Evolutionary conservation across 1,139 yeast species (phyloP).

Genomic region (Hansenula sp.): DNA sequence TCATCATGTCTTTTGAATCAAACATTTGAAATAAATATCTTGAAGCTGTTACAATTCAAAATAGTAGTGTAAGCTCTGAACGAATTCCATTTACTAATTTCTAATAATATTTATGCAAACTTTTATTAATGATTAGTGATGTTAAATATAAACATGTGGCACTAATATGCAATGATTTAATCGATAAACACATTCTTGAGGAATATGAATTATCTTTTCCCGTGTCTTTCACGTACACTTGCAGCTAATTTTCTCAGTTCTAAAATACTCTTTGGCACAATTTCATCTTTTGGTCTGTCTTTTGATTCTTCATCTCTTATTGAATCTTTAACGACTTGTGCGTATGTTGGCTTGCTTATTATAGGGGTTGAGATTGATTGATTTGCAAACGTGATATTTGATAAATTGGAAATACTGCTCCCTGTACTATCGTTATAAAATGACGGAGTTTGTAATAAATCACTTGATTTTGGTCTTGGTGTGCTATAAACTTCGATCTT

Average conservation of each 20-base stretch:
- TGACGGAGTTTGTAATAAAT: conserved; percentile 23
- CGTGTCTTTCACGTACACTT: conserved; percentile 19
- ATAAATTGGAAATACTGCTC: conserved; percentile 20
- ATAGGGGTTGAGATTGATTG: conserved; percentile 15
- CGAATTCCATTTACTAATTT: too few relatives aligned
- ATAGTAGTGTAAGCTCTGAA: too few relatives aligned
- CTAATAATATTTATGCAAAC: too few relatives aligned
- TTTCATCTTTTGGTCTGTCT: conserved; percentile 5
- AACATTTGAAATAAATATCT: too few relatives aligned
- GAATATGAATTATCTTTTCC: conserved; percentile 6
- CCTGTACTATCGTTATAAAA: conserved; percentile 15
- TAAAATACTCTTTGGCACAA: conserved; percentile 18
- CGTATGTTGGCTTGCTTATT: conserved; percentile 14
- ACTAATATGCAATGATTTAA: too few relatives aligned
- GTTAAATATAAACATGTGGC: too few relatives aligned
- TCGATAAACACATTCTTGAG: neutral
- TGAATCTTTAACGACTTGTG: conserved; percentile 2
- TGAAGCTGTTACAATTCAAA: too few relatives aligned
- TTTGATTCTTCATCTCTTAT: neutral
- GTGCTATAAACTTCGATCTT: conserved; percentile 12
- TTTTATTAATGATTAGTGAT: too few relatives aligned
- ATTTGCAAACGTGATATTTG: conserved; percentile 24
- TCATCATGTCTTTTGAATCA: too few relatives aligned
- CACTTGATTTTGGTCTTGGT: conserved; percentile 25
- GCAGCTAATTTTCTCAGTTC: conserved; percentile 16